These are phyloP conservation scores for Viridothelium virens DNA, from an alignment of 495 filamentous ascomycete species.

Conservation along the genomic window DNA sequence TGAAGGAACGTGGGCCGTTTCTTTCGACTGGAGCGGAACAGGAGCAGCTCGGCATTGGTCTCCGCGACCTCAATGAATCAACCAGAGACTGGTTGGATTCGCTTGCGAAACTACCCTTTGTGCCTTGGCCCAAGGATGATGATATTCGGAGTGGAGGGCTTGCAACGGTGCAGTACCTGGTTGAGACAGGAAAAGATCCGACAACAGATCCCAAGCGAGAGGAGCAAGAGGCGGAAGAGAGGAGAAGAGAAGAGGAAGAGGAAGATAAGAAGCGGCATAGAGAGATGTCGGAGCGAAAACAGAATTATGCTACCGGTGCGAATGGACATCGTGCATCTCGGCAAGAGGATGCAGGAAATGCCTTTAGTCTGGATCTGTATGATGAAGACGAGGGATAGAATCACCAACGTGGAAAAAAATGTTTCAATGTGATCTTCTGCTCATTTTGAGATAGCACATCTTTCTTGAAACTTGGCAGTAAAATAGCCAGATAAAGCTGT, in stretches of 20 bases:
- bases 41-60: conserved; percentile 3
- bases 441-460: too few species aligned
- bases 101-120: conserved; percentile 43
- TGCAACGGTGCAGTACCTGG: conserved; percentile 47
- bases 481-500: too few species aligned
- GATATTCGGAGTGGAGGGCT: conserved; percentile 56
- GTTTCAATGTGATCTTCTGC: too few species aligned
- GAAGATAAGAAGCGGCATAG: conserved; percentile 20
- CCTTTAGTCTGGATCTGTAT: conserved; percentile 5
- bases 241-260: conserved; percentile 39
- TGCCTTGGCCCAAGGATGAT: conserved; percentile 62
- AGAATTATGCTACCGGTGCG: neutral
- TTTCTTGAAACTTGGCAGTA: too few species aligned
- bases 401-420: too few species aligned
- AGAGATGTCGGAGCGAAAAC: neutral
- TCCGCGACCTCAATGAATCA: conserved; percentile 4
- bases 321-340: neutral
- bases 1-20: conserved; percentile 26
- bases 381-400: neutral
- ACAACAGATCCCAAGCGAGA: conserved; percentile 42
- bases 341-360: neutral
- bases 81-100: conserved; percentile 47
- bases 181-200: conserved; percentile 51
- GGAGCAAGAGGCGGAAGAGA: conserved; percentile 40
- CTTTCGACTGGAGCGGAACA: conserved; percentile 24